Base-by-base conservation (phyloP, 495 filamentous ascomycete genomes). In the Daldinia bambusicola region DNA sequence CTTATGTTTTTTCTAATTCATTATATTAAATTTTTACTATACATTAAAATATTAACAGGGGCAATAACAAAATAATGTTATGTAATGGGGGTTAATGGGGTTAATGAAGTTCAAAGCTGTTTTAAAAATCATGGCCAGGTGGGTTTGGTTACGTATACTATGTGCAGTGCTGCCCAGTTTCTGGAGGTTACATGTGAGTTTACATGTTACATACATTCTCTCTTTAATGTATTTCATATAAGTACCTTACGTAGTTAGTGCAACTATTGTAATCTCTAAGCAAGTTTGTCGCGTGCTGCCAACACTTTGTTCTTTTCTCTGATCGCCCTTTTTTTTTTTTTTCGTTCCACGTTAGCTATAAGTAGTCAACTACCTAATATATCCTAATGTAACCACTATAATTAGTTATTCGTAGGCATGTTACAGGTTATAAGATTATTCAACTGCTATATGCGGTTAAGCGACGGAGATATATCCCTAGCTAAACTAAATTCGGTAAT, bases 401-500 rank as follows among this genome's bases (percentile, higher is more conserved):
- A 43, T n/a, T 45, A 45, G 16, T 20, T 20, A 8, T 45, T 9
- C 8, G 43, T 52, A 38, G 52, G 52, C 32, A 37, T 8, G 13
- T 37, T 55, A 37, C 32, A 37, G 8, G 13, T 37, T 55, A 37
- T 7, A 22, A 31, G 6, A 37, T 36, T 38, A 32, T 22, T 16
- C 45, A 36, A 52, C 51, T 45, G 3, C 51, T 22, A 16, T 20
- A 68, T 55, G 45, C 31, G 40, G 41, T 6, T 34, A 56, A 20
- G 2, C 16, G 32, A 56, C n/a, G 53, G 32, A 36, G 6, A 55
- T 31, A 55, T 36, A 70, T 36, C 45, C 37, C 37, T 41, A 14
- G 10, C 67, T 70, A 70, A 70, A 52, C 68, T 57, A 41, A 66
- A 66, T 56, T 4, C 8, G 34, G 68, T 57, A 70, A 40, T 41